Evolutionary conservation across 2,329 filamentous ascomycete species (phyloP).

Genomic region (Neonectria neomacrospora): DNA sequence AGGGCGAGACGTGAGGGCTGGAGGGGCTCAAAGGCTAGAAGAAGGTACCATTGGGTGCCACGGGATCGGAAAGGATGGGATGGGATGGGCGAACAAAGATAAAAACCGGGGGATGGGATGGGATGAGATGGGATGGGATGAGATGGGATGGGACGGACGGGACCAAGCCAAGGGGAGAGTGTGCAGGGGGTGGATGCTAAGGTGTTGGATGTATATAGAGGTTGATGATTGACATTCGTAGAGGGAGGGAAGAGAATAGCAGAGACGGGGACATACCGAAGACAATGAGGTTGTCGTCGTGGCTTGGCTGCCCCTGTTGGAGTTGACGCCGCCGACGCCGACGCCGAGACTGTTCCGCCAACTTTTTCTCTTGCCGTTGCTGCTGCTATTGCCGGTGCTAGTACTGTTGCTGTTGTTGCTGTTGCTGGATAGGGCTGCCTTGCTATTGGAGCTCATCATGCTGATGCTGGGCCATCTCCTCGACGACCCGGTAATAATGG

Average conservation of each 20-base stretch:
- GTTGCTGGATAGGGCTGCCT: not conserved
- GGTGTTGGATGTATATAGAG: not conserved
- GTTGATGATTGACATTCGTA: not conserved
- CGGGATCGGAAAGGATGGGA: conserved; percentile 15
- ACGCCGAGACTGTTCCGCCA: conserved; percentile 1
- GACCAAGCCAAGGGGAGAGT: not conserved
- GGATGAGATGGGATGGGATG: conserved; percentile 8
- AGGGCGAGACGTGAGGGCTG: too few relatives aligned
- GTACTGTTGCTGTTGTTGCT: not conserved
- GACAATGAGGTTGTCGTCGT: conserved; percentile 1
- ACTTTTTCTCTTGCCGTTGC: not conserved
- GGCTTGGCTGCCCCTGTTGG: conserved; percentile 13
- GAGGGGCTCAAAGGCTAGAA: conserved; percentile 12
- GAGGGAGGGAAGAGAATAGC: not conserved
- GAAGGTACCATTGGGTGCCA: conserved; percentile 19
- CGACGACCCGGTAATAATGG: not conserved
- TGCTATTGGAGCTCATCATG: not conserved
- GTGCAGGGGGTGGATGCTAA: not conserved
- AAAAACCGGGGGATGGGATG: not conserved
- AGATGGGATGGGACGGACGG: not conserved
- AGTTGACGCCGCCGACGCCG: conserved; percentile 4
- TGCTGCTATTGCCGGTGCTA: not conserved
- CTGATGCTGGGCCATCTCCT: not conserved
- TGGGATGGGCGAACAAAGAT: conserved; percentile 4
- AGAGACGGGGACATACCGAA: conserved; percentile 13